Base-by-base conservation (phyloP, 805 yeast species). In the Tetrapisispora namnaoensis region DNA sequence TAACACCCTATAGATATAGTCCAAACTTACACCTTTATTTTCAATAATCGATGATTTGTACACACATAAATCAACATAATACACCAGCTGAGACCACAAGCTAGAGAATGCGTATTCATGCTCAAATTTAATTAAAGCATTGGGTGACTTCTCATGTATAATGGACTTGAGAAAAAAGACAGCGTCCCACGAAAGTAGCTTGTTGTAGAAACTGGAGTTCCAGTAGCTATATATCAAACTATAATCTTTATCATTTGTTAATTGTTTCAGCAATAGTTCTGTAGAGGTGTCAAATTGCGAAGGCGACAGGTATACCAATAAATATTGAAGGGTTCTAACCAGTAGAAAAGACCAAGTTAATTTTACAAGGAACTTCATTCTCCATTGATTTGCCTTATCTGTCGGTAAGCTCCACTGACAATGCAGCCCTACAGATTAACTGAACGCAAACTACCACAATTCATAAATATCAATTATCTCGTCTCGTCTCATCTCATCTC, bases 61-160 rank as follows among this genome's bases (percentile, higher is more conserved):
- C 9, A n/a, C 21, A 5, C 9, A 37, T 3, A 10, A 39, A 24
- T 39, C 42, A 16, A 39, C 18, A 2, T 17, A 28, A 27, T 28
- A 40, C 3, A 83, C 65, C 3, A 81, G 42, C 22, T 77, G 60
- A 70, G 83, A 74, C 95, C 96, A 91, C 2, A 79, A 59, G 11
- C 85, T 85, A 27, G 95, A 80, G 62, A 87, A 91, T 4, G 95
- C 97, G 74, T 79, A 85, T 66, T 89, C 95, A 63, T 91, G 96
- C 65, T 91, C 98, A 65, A 73, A 90, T n/a, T 68, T 62, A 1
- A 72, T 67, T 16, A 67, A 63, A 0, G 75, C 79, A 16, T 75
- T 60, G 34, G 47, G 27, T 20, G 85, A 78, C 48, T 28, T 40
- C 27, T 28, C 10, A 10, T 3, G 7, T 17, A 40, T 28, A 16